phyloP scores from a whole-genome alignment of 805 yeast genomes.

The Scheffersomyces amazonensis region DNA sequence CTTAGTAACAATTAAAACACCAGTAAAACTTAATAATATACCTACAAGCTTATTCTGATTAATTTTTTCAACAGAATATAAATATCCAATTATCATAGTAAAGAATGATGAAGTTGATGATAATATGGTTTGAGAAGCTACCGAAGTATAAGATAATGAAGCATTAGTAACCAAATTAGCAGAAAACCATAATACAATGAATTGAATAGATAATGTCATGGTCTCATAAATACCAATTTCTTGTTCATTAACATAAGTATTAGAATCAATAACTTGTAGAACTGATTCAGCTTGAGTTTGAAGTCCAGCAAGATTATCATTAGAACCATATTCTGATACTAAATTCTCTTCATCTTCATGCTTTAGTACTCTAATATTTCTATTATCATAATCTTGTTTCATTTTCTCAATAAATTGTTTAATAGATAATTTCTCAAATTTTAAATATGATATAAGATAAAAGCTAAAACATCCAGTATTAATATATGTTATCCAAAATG shows the following conservation, averaged over 20 bases:
- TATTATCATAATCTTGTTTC: slow-evolving; percentile 18
- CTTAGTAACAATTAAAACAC: slow-evolving; percentile 76
- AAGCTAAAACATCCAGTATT: slow-evolving; percentile 83
- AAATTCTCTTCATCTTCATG: slow-evolving; percentile 22
- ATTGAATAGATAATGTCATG: slow-evolving; percentile 69
- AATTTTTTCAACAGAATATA: slow-evolving; percentile 68
- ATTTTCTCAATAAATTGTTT: slow-evolving; percentile 19
- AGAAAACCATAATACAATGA: slow-evolving; percentile 83
- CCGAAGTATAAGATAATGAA: slow-evolving; percentile 82
- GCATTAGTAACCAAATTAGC: slow-evolving; percentile 91
- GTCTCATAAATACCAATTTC: slow-evolving; percentile 58
- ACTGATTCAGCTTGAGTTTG: slow-evolving; percentile 1
- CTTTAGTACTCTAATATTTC: slow-evolving; percentile 3
- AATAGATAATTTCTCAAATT: slow-evolving; percentile 21
- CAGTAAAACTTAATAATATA: slow-evolving; percentile 66
- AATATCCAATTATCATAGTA: slow-evolving; percentile 78
- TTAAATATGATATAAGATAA: slow-evolving; percentile 64
- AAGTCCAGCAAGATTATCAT: slow-evolving; percentile 13
- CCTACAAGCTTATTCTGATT: slow-evolving; percentile 66
- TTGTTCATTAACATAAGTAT: slow-evolving; percentile 4
- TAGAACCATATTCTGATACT: slow-evolving; percentile 18
- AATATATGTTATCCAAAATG: slow-evolving; percentile 87
- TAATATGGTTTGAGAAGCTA: slow-evolving; percentile 89
- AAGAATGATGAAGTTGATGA: slow-evolving; percentile 93
- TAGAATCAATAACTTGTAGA: slow-evolving; percentile 3